Percentiles rank a stretch among this genome's conserved stretches.
These are phyloP conservation scores for Clarireedia homoeocarpa DNA, from an alignment of 2,329 filamentous ascomycete species.

Conservation along the genomic window DNA sequence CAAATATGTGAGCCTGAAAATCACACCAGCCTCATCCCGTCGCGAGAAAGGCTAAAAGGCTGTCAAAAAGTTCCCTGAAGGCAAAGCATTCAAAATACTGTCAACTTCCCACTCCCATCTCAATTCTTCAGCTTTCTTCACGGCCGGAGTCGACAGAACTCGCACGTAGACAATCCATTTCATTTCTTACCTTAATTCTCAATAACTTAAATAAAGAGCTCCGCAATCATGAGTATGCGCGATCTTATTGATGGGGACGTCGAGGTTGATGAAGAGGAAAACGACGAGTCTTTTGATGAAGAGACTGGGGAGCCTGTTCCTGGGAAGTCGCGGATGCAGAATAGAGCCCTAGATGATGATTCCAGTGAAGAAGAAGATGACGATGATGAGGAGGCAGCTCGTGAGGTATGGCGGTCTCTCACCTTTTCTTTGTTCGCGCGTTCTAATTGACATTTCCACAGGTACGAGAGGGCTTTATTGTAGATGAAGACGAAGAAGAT, in stretches of 20 bases:
- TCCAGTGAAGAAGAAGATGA: conserved; percentile 91
- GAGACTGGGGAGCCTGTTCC: conserved; percentile 54
- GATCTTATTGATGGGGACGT: conserved; percentile 80
- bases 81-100: not conserved
- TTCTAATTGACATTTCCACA: conserved; percentile 32
- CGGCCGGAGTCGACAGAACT: not conserved
- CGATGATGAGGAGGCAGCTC: conserved; percentile 79
- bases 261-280: conserved; percentile 76
- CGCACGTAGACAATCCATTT: not conserved
- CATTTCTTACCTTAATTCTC: not conserved
- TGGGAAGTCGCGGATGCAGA: conserved; percentile 30
- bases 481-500: conserved; percentile 78
- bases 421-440: not conserved
- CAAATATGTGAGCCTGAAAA: not conserved
- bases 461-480: conserved; percentile 93
- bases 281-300: conserved; percentile 76
- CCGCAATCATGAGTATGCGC: conserved; percentile 56
- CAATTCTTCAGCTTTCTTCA: not conserved
- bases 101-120: not conserved
- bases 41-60: conserved; percentile 9
- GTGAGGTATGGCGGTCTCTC: conserved; percentile 47
- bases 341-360: conserved; percentile 51
- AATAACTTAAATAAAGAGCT: conserved; percentile 2
- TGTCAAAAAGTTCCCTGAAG: conserved; percentile 7
- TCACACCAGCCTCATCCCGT: not conserved